phyloP scores from a whole-genome alignment of 2,329 filamentous ascomycete genomes.

The Pleurostoma richardsiae region DNA sequence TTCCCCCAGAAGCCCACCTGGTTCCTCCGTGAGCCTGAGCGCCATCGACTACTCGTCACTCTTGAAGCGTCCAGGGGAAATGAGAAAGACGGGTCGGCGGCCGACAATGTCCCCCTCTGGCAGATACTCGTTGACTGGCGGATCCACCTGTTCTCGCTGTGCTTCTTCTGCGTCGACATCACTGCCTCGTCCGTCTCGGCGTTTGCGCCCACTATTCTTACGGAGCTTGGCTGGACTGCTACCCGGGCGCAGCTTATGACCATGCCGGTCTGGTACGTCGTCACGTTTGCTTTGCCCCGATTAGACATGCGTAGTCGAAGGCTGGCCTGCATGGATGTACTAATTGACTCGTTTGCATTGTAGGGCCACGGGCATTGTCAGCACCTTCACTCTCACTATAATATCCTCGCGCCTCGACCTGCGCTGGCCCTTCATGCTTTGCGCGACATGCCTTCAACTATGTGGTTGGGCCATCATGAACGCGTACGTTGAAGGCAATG shows the following conservation, averaged over 20 bases:
- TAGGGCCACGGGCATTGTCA: slow-evolving; percentile 14
- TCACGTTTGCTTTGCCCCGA: no score
- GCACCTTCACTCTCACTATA: slow-evolving; percentile 16
- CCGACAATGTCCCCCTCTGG: slow-evolving; percentile 16
- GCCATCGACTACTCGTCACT: slow-evolving; percentile 12
- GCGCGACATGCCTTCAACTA: slow-evolving; percentile 15
- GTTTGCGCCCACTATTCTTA: slow-evolving; percentile 8
- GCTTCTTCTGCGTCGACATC: slow-evolving; percentile 22
- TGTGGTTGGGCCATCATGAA: slow-evolving; percentile 20
- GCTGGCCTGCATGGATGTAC: no score
- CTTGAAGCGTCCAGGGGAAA: slow-evolving; percentile 17
- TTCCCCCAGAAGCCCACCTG: slow-evolving; percentile 18
- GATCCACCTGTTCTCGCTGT: slow-evolving; percentile 20
- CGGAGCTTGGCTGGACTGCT: slow-evolving; percentile 8
- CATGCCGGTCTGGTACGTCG: slow-evolving; percentile 18
- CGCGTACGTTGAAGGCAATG: slow-evolving; percentile 9
- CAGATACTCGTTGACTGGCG: slow-evolving; percentile 19
- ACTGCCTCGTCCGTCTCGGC: slow-evolving; percentile 19
- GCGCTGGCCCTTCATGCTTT: slow-evolving; percentile 17
- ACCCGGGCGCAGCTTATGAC: slow-evolving; percentile 7
- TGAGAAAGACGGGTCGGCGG: slow-evolving; percentile 15
- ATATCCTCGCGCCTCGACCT: slow-evolving; percentile 12
- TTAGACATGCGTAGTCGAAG: no score
- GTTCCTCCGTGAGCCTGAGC: slow-evolving; percentile 17
- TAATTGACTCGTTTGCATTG: no score